These are phyloP conservation scores for Saccharum spontaneum DNA, from an alignment of 176 grass and related monocot genomes.

Conservation along the genomic window DNA sequence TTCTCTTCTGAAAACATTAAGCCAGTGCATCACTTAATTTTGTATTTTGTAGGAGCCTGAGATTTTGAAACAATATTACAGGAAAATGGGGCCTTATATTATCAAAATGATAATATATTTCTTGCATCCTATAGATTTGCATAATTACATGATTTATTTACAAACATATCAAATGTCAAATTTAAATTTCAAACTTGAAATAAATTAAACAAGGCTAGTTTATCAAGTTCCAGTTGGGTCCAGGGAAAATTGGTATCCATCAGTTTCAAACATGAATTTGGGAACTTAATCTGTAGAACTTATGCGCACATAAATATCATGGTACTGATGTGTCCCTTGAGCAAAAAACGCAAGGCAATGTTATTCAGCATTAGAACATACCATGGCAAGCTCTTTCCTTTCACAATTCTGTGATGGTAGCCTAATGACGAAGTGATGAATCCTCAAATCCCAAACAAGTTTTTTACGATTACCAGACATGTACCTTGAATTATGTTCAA, in stretches of 20 bases:
- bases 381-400: slow-evolving; percentile 47
- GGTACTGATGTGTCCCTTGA: slow-evolving; percentile 8
- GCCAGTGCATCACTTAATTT: not conserved
- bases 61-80: not conserved
- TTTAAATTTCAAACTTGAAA: slow-evolving; percentile 20
- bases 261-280: not conserved
- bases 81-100: not conserved
- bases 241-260: not conserved
- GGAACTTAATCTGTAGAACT: slow-evolving; percentile 23
- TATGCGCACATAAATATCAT: slow-evolving; percentile 13
- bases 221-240: not conserved
- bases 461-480: slow-evolving; percentile 63
- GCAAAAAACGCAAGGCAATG: slow-evolving; percentile 22
- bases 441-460: slow-evolving; percentile 72
- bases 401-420: slow-evolving; percentile 62
- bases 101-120: not conserved
- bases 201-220: slow-evolving; percentile 17
- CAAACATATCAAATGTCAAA: not conserved
- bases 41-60: not conserved
- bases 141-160: slow-evolving; percentile 10
- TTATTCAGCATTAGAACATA: slow-evolving; percentile 37
- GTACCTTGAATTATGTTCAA: slow-evolving; percentile 62
- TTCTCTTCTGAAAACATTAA: slow-evolving; percentile 20
- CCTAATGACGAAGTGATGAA: slow-evolving; percentile 61
- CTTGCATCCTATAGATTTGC: not conserved